phyloP scores from a whole-genome alignment of 2,329 filamentous ascomycete species.

The Aspergillus sp. region DNA sequence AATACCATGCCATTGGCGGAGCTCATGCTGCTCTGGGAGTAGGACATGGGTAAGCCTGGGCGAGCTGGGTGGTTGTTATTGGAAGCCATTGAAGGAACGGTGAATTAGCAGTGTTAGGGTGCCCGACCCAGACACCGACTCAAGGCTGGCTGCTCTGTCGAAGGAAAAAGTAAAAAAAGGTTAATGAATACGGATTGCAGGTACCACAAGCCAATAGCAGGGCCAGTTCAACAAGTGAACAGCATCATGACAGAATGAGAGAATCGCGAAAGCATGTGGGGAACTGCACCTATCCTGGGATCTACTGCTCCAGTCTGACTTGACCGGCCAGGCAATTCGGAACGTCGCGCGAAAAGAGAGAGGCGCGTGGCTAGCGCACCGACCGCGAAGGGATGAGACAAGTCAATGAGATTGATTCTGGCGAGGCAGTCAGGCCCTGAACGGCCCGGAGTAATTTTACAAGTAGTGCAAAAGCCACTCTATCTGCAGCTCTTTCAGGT shows the following conservation, averaged over 20 bases:
- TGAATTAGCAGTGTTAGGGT: conserved; percentile 5
- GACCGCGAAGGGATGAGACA: conserved; percentile 23
- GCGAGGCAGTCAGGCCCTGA: conserved; percentile 11
- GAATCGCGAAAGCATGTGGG: conserved; percentile 21
- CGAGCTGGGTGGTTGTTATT: conserved; percentile 32
- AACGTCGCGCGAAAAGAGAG: conserved; percentile 31
- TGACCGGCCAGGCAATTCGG: conserved; percentile 9
- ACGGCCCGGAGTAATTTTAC: conserved; percentile 2
- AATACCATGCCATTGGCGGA: conserved; percentile 42
- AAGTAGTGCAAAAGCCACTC: background rate
- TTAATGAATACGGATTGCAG: background rate
- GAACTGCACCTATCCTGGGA: conserved; percentile 28
- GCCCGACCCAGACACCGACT: conserved; percentile 10
- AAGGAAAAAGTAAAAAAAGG: background rate
- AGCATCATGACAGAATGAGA: conserved; percentile 14
- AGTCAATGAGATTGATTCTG: background rate
- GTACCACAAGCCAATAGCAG: conserved; percentile 12
- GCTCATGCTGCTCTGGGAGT: conserved; percentile 42
- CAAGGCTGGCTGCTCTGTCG: background rate
- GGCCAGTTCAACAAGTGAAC: conserved; percentile 4
- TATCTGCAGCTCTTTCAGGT: background rate
- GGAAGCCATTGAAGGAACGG: conserved; percentile 30
- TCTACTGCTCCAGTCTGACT: conserved; percentile 21
- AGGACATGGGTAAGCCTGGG: conserved; percentile 38
- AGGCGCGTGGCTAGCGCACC: conserved; percentile 35